Base-by-base conservation (phyloP, 352 stramenopile species). In the Aphanomyces cochlioides region DNA sequence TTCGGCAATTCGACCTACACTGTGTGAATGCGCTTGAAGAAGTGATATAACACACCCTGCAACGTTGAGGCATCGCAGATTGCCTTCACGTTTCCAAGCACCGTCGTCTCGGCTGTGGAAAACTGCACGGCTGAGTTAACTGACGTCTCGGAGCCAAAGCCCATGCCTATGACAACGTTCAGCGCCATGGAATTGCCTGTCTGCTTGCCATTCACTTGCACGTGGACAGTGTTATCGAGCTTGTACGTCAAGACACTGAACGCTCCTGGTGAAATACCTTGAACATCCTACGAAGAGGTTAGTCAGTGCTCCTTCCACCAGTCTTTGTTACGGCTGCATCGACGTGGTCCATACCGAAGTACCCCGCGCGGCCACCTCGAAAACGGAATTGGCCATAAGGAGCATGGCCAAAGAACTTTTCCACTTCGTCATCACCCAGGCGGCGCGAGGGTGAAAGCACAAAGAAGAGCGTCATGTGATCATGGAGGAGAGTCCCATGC, bases 361-460 rank as follows among this genome's bases (percentile, higher is more conserved):
- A 66, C 19, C 57, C 53, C 8, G 57, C 57, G 12, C 28, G 37
- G 21, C 39, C 38, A 13, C 3, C 34, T 5, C 53, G 57, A 28
- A 66, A 47, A 6, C 57, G 57, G 10, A 66, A 53, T 13, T 66
- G 57, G 37, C 57, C 57, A 38, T 47, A 47, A 38, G 57, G 38
- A 15, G 57, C 39, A 28, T 66, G 57, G 15, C 57, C 57, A 28
- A 66, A 66, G 17, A 66, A 66, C 34, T 15, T 66, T 36, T 66
- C 15, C 38, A n/a, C 38, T n/a, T 21, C 12, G 36, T 21, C 13
- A 5, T 48, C 37, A 4, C 37, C 12, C 10, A 5, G 13, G 37
- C 48, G 39, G 34, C 15, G 28, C 6, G 57, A 38, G 3, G 57
- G 57, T 13, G 57, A 66, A 38, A 66, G 17, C 38, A 66, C 57